A percentile compares a stretch with the other conserved stretches of the same genome.
These are phyloP conservation scores for Alnus glutinosa DNA, from an alignment of 306 rosid species.

Conservation along the genomic window DNA sequence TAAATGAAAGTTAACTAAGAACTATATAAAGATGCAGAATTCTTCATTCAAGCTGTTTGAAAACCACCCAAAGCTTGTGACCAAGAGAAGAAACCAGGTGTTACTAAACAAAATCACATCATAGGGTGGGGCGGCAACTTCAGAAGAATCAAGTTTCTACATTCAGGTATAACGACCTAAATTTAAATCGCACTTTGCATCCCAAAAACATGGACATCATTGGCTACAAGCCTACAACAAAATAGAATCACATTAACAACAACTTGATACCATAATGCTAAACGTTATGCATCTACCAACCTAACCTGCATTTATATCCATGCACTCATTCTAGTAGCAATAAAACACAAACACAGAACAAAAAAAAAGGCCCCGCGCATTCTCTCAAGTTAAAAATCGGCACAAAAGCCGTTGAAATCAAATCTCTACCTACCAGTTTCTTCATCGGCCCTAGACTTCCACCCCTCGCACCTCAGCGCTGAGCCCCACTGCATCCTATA, in stretches of 20 bases:
- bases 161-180: background rate
- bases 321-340: conserved; percentile 1
- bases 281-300: conserved; percentile 2
- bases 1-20: background rate
- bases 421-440: conserved; percentile 65
- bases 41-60: background rate
- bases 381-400: background rate
- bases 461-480: conserved; percentile 83
- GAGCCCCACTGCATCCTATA: conserved; percentile 96
- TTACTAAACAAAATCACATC: background rate
- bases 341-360: background rate
- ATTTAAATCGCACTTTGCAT: background rate
- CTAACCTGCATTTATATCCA: conserved; percentile 16
- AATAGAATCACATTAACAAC: background rate
- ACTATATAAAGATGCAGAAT: background rate
- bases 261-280: background rate
- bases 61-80: background rate
- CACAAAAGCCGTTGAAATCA: background rate
- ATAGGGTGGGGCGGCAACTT: background rate
- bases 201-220: background rate
- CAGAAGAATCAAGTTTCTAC: background rate
- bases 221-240: background rate
- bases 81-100: background rate
- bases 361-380: background rate
- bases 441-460: conserved; percentile 81